These are phyloP conservation scores for Gossypium raimondii DNA, from an alignment of 345 rosid species.

Conservation along the genomic window DNA sequence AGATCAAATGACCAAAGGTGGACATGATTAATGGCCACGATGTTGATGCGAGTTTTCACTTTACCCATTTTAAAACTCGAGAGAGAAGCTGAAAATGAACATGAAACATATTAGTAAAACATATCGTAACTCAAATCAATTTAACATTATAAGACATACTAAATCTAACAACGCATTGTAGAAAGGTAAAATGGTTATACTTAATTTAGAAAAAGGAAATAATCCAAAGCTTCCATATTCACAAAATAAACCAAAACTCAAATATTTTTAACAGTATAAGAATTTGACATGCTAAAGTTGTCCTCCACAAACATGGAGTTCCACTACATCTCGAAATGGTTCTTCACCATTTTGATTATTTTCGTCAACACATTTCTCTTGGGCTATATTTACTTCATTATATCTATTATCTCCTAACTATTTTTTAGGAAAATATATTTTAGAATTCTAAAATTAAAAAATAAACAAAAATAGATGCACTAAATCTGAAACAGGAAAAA, in stretches of 20 bases:
- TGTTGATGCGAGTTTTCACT: slow-evolving; percentile 35
- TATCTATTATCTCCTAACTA: neutral
- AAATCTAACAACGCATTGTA: neutral
- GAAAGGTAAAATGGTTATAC: neutral
- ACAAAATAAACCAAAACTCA: too few species aligned
- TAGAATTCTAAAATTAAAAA: neutral
- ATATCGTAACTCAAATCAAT: neutral
- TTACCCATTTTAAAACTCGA: neutral
- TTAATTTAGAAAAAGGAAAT: too few species aligned
- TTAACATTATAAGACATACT: neutral
- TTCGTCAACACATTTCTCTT: neutral
- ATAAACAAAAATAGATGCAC: neutral
- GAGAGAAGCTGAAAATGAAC: neutral
- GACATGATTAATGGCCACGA: slow-evolving; percentile 43
- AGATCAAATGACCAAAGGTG: slow-evolving; percentile 68
- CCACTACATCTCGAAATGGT: neutral
- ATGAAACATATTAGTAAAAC: neutral
- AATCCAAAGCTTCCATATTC: too few species aligned
- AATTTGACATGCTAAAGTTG: too few species aligned
- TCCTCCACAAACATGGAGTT: too few species aligned
- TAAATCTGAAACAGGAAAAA: neutral
- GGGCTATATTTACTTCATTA: neutral
- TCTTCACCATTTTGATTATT: neutral
- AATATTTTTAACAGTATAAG: too few species aligned
- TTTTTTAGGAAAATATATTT: neutral